phyloP scores from a whole-genome alignment of 139 green algal genomes.

The Zygnema cylindricum region DNA sequence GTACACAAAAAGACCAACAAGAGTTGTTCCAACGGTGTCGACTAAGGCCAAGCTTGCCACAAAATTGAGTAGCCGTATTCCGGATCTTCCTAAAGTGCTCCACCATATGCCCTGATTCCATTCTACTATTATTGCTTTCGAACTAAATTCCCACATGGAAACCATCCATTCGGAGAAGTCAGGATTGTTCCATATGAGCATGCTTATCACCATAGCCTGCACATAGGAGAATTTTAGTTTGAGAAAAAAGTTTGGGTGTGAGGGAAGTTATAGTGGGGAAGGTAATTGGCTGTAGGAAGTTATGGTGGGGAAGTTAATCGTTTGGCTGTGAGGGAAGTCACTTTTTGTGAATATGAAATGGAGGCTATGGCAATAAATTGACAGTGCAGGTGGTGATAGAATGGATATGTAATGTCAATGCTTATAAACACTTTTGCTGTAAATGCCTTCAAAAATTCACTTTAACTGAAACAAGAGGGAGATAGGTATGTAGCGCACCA shows the following conservation, averaged over 20 bases:
- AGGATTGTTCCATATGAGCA: background rate
- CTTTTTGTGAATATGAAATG: too few relatives aligned
- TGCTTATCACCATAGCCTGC: background rate
- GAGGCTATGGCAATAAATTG: too few relatives aligned
- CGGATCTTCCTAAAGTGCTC: background rate
- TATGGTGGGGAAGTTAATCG: too few relatives aligned
- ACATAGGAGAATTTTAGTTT: background rate
- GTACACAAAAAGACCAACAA: background rate
- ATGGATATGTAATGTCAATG: too few relatives aligned
- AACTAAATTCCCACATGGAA: background rate
- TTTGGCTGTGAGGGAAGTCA: too few relatives aligned
- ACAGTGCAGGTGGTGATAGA: too few relatives aligned
- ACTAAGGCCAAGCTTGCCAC: background rate
- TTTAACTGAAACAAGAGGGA: slow-evolving; percentile 2
- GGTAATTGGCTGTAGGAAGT: too few relatives aligned
- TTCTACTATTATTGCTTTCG: background rate
- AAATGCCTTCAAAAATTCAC: background rate
- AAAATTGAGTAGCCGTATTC: background rate
- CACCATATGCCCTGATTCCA: background rate
- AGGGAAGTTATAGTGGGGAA: background rate
- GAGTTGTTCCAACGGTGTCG: background rate
- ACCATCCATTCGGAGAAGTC: background rate
- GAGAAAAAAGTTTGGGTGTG: background rate
- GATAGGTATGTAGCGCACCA: background rate
- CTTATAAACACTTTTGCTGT: background rate